Base-by-base conservation (phyloP, 352 stramenopile genomes). In the Phytopythium oedochilum region DNA sequence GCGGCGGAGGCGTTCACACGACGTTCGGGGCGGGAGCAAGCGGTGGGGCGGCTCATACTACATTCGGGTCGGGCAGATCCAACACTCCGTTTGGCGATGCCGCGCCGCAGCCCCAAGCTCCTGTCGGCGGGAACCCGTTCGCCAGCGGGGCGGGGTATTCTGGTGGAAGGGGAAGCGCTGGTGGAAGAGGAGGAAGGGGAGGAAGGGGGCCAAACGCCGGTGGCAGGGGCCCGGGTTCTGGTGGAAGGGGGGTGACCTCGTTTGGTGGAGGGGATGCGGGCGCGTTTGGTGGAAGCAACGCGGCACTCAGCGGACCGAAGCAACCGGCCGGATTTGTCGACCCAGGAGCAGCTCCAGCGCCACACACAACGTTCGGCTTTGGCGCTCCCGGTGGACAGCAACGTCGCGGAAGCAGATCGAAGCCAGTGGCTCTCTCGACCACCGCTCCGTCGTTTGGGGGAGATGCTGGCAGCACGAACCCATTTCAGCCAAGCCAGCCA, bases 291-390 rank as follows among this genome's bases (percentile, higher is more conserved):
- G 25, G 42, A 14, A 28, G 5, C 42, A 15, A 17, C 11, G 8
- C 42, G 17, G 22, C 20, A 2, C 29, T 46, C 40, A 8, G 40
- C 40, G 40, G 22, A n/a, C 7, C 20, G 12, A 31, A 34, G 23
- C 42, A 14, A 3, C 11, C 22, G n/a, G 11, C 42, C 2, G 42
- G 14, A 3, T 48, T 48, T 22, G 42, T 23, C 23, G 42, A 29
- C 14, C 5, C 46, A 23, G 28, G 7, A 15, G 26, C 28, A 15
- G n/a, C 29, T 17, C 4, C 47, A 9, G 31, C 10, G 18, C 31
- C 20, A 5, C 47, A 53, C 47, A 53, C 47, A 3, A 53, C 47
- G 3, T 53, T 53, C 11, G 47, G 47, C 47, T 22, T 31, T 10
- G 46, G 28, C 1, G 31, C 47, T 43, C 31, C 47, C 20, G 20